Conservation (phyloP, 2,329 filamentous ascomycete genomes). For the Beauveria sp. region DNA sequence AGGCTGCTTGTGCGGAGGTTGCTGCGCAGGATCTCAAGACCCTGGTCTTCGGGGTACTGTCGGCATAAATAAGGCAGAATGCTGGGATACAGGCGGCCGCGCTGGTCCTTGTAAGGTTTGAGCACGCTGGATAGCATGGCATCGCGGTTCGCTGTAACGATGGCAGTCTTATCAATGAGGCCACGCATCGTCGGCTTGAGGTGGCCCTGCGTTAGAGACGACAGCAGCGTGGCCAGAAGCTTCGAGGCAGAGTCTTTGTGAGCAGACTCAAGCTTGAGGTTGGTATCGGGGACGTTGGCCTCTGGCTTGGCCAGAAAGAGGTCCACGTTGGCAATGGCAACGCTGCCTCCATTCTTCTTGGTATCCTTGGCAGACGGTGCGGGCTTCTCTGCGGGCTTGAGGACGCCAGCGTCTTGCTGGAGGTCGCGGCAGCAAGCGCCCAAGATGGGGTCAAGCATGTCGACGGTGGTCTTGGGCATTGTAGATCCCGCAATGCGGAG, state of each 20-base stretch:
- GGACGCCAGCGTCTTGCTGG: slow-evolving; percentile 44
- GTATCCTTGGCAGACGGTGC: slow-evolving; percentile 21
- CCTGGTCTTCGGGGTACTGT: slow-evolving; percentile 53
- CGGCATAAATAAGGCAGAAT: slow-evolving; percentile 73
- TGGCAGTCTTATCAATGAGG: slow-evolving; percentile 72
- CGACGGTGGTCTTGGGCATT: slow-evolving; percentile 57
- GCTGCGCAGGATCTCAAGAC: slow-evolving; percentile 63
- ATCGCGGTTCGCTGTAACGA: slow-evolving; percentile 59
- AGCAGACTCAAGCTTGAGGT: slow-evolving; percentile 30
- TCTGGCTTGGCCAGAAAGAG: slow-evolving; percentile 50
- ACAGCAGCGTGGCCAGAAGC: slow-evolving; percentile 57
- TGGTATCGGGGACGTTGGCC: slow-evolving; percentile 23
- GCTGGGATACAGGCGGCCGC: slow-evolving; percentile 59
- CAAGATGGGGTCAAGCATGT: slow-evolving; percentile 54
- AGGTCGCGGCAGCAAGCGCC: slow-evolving; percentile 69
- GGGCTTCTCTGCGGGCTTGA: slow-evolving; percentile 32
- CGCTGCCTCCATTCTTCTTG: slow-evolving; percentile 29
- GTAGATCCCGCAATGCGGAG: slow-evolving; percentile 57
- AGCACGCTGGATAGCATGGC: slow-evolving; percentile 77
- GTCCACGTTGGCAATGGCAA: slow-evolving; percentile 55
- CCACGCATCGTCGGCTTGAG: slow-evolving; percentile 65
- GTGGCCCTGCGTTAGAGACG: slow-evolving; percentile 55
- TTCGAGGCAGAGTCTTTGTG: slow-evolving; percentile 49
- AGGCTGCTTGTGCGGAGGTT: slow-evolving; percentile 41
- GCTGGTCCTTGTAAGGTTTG: slow-evolving; percentile 61